Evolutionary conservation across 108 stramenopile genomes (phyloP).

Genomic region (Skeletonema costatum): DNA sequence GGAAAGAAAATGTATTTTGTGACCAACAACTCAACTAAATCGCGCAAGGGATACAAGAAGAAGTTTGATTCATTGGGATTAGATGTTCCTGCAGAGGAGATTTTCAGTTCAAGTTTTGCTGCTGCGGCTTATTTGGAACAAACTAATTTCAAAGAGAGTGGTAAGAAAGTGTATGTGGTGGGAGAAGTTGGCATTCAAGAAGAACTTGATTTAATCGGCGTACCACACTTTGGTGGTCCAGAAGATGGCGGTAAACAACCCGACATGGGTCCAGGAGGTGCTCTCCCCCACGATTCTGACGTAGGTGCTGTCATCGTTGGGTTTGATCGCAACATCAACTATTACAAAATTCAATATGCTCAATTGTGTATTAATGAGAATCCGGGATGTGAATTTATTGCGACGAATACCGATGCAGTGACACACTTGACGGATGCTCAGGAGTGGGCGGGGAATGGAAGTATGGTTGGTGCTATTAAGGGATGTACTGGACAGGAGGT

Average conservation of each 20-base stretch:
- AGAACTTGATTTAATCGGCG: slow-evolving; percentile 94
- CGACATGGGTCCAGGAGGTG: slow-evolving; percentile 90
- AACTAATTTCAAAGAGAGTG: slow-evolving; percentile 92
- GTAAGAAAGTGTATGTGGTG: slow-evolving; percentile 97
- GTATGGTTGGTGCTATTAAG: slow-evolving; percentile 96
- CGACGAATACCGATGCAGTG: slow-evolving; percentile 97
- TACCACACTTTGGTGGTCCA: slow-evolving; percentile 95
- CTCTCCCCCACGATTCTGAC: slow-evolving; percentile 84
- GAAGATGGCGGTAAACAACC: slow-evolving; percentile 83
- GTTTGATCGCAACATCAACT: slow-evolving; percentile 95
- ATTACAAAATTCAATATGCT: slow-evolving; percentile 99
- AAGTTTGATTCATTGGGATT: slow-evolving; percentile 94
- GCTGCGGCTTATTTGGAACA: slow-evolving; percentile 98
- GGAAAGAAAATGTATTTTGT: slow-evolving; percentile 98
- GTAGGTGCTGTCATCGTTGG: slow-evolving; percentile 97
- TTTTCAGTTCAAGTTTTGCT: slow-evolving; percentile 94
- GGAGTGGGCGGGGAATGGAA: slow-evolving; percentile 98
- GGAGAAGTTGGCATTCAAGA: slow-evolving; percentile 96
- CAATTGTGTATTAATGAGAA: slow-evolving; percentile 97
- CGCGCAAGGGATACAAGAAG: slow-evolving; percentile 90
- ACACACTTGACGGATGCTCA: slow-evolving; percentile 98
- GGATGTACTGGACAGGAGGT: slow-evolving; percentile 93
- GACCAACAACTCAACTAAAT: slow-evolving; percentile 98
- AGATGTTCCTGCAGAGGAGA: slow-evolving; percentile 90
- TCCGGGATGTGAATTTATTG: slow-evolving; percentile 95